Conservation (phyloP, 1,139 yeast genomes). For the Taphrina deformans region DNA sequence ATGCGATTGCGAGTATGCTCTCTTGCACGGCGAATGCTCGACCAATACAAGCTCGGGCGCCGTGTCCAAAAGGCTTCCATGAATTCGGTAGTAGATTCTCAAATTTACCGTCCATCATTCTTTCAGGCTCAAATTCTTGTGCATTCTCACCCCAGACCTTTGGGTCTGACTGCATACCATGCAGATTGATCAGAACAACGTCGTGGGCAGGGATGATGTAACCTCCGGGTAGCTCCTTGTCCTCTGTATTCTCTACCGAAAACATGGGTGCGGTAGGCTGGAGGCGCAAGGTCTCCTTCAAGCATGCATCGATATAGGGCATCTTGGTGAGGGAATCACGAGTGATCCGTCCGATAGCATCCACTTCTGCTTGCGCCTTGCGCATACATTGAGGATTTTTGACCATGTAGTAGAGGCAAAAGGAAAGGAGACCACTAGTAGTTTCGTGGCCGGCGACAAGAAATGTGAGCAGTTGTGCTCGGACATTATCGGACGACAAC, state of each 20-base stretch:
- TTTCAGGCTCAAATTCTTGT: constrained; percentile 30
- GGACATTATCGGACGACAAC: constrained; percentile 15
- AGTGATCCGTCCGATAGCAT: constrained; percentile 30
- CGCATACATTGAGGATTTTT: constrained; percentile 30
- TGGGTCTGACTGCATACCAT: constrained; percentile 27
- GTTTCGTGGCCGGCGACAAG: constrained; percentile 40
- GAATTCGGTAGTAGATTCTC: constrained; percentile 24
- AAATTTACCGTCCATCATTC: constrained; percentile 31
- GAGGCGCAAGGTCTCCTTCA: constrained; percentile 30
- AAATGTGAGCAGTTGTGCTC: constrained; percentile 37
- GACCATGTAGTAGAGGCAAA: constrained; percentile 35
- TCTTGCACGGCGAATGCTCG: constrained; percentile 34
- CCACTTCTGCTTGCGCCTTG: constrained; percentile 34
- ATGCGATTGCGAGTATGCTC: constrained; percentile 30
- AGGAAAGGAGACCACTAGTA: constrained; percentile 36
- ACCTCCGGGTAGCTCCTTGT: constrained; percentile 23
- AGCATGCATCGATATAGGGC: constrained; percentile 33
- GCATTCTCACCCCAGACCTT: constrained; percentile 28
- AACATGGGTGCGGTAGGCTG: constrained; percentile 34
- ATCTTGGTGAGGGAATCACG: constrained; percentile 23
- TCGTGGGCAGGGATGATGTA: constrained; percentile 30
- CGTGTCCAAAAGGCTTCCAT: constrained; percentile 33
- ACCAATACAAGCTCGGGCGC: constrained; percentile 34
- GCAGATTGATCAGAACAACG: constrained; percentile 21
- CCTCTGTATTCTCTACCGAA: constrained; percentile 19